These are phyloP conservation scores for Rosa persica DNA, from an alignment of 306 rosid species.

Conservation along the genomic window DNA sequence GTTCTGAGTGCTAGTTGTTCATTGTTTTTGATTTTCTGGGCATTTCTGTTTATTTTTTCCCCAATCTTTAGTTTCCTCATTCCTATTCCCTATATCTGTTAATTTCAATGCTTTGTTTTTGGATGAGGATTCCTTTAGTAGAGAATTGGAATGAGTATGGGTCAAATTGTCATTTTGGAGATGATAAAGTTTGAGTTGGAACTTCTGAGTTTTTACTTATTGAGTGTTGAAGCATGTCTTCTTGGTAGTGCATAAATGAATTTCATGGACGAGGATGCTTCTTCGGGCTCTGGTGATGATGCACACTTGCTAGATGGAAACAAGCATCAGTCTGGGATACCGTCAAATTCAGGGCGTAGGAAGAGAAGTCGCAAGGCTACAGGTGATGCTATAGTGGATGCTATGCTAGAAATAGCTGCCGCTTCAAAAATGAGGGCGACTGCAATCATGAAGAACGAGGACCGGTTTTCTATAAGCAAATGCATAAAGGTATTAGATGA, in stretches of 20 bases:
- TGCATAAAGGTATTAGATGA: conserved; percentile 81
- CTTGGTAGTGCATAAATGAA: conserved; percentile 50
- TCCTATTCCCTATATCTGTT: background rate
- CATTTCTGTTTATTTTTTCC: too few relatives aligned
- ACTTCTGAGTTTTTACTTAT: conserved; percentile 4
- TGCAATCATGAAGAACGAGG: conserved; percentile 74
- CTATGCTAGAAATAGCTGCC: conserved; percentile 84
- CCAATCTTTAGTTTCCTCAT: too few relatives aligned
- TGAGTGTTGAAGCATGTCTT: conserved; percentile 28
- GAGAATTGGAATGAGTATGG: conserved; percentile 28
- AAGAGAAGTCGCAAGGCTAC: conserved; percentile 90
- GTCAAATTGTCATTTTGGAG: conserved; percentile 17
- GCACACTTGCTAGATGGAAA: conserved; percentile 60
- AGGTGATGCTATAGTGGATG: conserved; percentile 81
- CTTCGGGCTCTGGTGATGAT: conserved; percentile 84
- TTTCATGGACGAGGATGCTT: conserved; percentile 72
- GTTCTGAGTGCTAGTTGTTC: too few relatives aligned
- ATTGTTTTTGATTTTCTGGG: too few relatives aligned
- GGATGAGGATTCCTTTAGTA: background rate
- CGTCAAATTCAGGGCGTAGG: conserved; percentile 53
- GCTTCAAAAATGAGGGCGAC: conserved; percentile 86
- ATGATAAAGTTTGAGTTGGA: conserved; percentile 25
- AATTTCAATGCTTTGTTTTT: background rate
- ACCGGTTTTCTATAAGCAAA: conserved; percentile 67
- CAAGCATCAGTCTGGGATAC: conserved; percentile 63